phyloP scores from a whole-genome alignment of 1,284 basidiomycete species.

The Melampsora occidentalis region DNA sequence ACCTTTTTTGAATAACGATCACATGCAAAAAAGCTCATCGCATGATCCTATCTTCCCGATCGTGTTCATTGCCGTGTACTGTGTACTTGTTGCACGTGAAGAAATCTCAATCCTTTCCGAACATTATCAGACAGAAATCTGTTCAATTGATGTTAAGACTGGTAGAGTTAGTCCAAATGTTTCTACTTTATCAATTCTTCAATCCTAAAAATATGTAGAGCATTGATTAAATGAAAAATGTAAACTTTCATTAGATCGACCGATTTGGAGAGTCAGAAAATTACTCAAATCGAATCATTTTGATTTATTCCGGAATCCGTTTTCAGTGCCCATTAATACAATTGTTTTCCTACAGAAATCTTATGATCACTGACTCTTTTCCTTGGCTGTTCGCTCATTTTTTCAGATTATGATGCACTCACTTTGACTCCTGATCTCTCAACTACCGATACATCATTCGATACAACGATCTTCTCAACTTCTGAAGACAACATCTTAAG shows the following conservation, averaged over 20 bases:
- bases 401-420: slow-evolving; percentile 78
- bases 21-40: not conserved
- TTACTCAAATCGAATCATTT: slow-evolving; percentile 59
- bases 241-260: slow-evolving; percentile 11
- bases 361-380: not conserved
- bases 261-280: slow-evolving; percentile 28
- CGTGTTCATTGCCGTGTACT: no score
- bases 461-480: slow-evolving; percentile 76
- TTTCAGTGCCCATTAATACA: slow-evolving; percentile 44
- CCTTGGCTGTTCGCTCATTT: slow-evolving; percentile 28
- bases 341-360: not conserved
- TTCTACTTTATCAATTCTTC: not conserved
- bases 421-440: slow-evolving; percentile 72
- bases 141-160: slow-evolving; percentile 83
- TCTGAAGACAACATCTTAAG: slow-evolving; percentile 57
- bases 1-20: not conserved
- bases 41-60: no score
- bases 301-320: slow-evolving; percentile 86
- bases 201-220: no score
- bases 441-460: slow-evolving; percentile 57
- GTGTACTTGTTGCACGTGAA: not conserved
- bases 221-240: no score
- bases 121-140: slow-evolving; percentile 67
- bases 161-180: slow-evolving; percentile 64
- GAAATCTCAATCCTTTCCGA: slow-evolving; percentile 12